Conservation (phyloP, 305 asterid genomes). For the Solanum hybrid region DNA sequence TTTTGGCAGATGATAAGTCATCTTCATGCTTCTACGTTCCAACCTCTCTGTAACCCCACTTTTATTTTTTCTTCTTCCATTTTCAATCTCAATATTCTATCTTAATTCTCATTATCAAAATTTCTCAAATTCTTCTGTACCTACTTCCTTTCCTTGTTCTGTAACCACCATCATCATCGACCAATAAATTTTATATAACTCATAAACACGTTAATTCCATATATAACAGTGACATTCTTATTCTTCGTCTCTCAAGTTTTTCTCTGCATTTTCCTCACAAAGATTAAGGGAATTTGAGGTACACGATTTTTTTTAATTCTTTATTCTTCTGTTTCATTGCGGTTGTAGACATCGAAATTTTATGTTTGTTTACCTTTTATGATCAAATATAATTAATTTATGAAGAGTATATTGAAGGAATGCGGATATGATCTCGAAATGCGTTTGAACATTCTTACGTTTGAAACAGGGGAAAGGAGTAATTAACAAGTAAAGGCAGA, state of each 20-base stretch:
- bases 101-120: background rate
- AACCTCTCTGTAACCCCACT: conserved; percentile 39
- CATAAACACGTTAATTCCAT: conserved; percentile 4
- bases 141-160: background rate
- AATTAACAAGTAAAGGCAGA: background rate
- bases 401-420: background rate
- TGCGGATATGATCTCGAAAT: background rate
- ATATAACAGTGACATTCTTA: background rate
- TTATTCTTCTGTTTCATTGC: background rate
- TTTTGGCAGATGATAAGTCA: conserved; percentile 56
- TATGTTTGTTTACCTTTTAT: background rate
- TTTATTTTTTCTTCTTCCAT: background rate
- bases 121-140: background rate
- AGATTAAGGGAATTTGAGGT: background rate
- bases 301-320: background rate
- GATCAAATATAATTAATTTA: background rate
- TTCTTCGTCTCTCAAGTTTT: background rate
- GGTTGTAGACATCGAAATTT: background rate
- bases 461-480: background rate
- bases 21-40: conserved; percentile 57
- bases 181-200: conserved; percentile 8
- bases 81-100: background rate
- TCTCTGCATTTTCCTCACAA: background rate
- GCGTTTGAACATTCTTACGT: background rate
- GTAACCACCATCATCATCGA: background rate